Base-by-base conservation (phyloP, 129 eudicot species). In the Tagetes erecta region DNA sequence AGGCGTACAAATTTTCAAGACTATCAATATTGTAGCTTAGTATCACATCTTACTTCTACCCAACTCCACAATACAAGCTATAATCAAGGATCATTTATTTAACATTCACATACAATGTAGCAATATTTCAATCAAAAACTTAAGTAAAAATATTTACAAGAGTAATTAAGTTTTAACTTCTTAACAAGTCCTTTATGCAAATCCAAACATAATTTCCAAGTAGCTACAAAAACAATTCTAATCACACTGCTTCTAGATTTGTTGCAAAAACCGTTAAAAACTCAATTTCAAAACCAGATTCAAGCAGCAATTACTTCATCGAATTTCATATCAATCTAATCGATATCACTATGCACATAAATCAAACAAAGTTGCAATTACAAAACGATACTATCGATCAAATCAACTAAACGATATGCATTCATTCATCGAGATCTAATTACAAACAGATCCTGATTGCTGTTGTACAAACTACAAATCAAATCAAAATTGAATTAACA, bases 391-490 rank as follows among this genome's bases (percentile, higher is more conserved):
- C 64, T 10, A 59, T 46, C 68, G 33, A 59, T 77, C 49, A 68
- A 45, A 5, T 51, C 42, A 60, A 38, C 6, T 40, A 14, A 57
- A 3, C 20, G 37, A 70, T n/a, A 52, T 67, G 36, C 37, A 7
- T 68, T 34, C 60, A 47, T 27, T 46, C 6, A 56, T 44, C 63
- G 56, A 3, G 69, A 34, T 39, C 31, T 8, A 71, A 70, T 78
- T 45, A 34, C 72, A 71, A 9, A n/a, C 76, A 71, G 82, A 78
- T 78, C 77, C 41, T 70, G 14, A 52, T 39, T 47, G 50, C 42
- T 4, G 62, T 2, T 42, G 42, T 71, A 51, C 59, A 6, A 63
- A 52, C 57, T 71, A 38, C 71, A 78, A 41, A 71, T 51, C 41
- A 78, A 41, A 71, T 51, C 41, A 33, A 38, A 46, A 51, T 10